A percentile compares a stretch with the other conserved stretches of the same genome.
These are phyloP conservation scores for Ogataea pini DNA, from an alignment of 805 yeast species.

Conservation along the genomic window DNA sequence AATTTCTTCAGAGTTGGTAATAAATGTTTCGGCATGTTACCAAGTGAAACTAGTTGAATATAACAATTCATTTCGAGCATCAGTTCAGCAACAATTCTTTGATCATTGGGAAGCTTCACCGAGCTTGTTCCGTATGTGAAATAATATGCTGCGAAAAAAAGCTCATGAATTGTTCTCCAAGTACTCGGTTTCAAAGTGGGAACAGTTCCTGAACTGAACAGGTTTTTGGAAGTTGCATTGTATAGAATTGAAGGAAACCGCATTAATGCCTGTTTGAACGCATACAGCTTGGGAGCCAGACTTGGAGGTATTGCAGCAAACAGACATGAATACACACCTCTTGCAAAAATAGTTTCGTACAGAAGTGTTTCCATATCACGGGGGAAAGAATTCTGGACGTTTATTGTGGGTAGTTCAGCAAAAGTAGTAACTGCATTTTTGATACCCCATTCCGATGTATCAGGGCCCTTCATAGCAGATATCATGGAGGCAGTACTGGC, in stretches of 20 bases:
- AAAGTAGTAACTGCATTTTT: conserved; percentile 16
- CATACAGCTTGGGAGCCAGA: neutral
- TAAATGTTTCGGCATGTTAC: conserved; percentile 1
- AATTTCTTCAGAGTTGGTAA: neutral
- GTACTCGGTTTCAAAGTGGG: conserved; percentile 11
- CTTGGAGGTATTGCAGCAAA: conserved; percentile 4
- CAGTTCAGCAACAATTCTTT: conserved; percentile 7
- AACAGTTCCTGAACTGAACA: conserved; percentile 11
- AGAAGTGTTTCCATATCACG: conserved; percentile 13
- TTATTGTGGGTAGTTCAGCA: conserved; percentile 14
- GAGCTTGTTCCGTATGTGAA: conserved; percentile 5
- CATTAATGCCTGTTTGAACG: conserved; percentile 8
- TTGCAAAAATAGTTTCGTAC: conserved; percentile 16
- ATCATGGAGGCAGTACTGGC: conserved; percentile 20
- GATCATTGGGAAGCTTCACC: neutral
- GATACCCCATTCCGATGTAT: conserved; percentile 11
- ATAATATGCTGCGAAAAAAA: conserved; percentile 15
- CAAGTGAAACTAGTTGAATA: conserved; percentile 9
- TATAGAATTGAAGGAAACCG: conserved; percentile 6
- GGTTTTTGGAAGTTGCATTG: conserved; percentile 2
- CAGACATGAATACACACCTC: conserved; percentile 16
- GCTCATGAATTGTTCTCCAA: conserved; percentile 17
- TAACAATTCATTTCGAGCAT: conserved; percentile 19
- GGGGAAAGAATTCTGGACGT: conserved; percentile 14
- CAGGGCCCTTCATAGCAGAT: conserved; percentile 12